Percentiles rank a stretch among this genome's conserved stretches.
Conservation (phyloP, 164 flowering plant genomes). For the Umbellularia californica region DNA sequence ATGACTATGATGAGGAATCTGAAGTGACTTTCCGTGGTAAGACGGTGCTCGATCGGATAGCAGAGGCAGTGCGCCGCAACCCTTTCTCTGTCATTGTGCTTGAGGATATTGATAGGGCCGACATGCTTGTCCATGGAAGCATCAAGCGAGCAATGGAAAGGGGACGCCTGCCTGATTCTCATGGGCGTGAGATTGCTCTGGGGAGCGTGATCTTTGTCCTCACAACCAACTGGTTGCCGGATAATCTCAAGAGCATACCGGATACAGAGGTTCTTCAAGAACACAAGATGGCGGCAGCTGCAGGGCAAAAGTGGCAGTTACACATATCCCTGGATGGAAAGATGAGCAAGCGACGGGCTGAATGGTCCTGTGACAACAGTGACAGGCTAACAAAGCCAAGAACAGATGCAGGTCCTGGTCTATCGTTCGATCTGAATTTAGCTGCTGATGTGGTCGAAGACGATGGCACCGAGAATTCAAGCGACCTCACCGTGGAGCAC, state of each 20-base stretch:
- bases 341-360: conserved; percentile 51
- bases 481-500: conserved; percentile 73
- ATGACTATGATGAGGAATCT: conserved; percentile 26
- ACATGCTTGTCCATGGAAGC: conserved; percentile 59
- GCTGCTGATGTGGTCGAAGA: conserved; percentile 36
- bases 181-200: conserved; percentile 82
- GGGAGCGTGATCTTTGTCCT: conserved; percentile 78
- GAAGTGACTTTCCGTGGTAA: conserved; percentile 66
- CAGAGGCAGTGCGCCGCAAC: conserved; percentile 71
- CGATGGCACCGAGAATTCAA: conserved; percentile 58
- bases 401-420: conserved; percentile 28
- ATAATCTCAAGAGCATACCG: conserved; percentile 21
- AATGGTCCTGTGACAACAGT: conserved; percentile 45
- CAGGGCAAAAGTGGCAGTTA: conserved; percentile 53
- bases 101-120: conserved; percentile 77
- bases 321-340: conserved; percentile 36
- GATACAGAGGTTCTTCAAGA: conserved; percentile 28
- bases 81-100: conserved; percentile 77
- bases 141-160: conserved; percentile 80
- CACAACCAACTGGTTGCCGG: conserved; percentile 61
- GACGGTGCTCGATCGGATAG: conserved; percentile 72
- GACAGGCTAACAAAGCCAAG: conserved; percentile 43
- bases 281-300: conserved; percentile 40
- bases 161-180: conserved; percentile 78
- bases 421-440: conserved; percentile 71